phyloP scores from a whole-genome alignment of 1,139 yeast species.

The Citeromyces siamensis region DNA sequence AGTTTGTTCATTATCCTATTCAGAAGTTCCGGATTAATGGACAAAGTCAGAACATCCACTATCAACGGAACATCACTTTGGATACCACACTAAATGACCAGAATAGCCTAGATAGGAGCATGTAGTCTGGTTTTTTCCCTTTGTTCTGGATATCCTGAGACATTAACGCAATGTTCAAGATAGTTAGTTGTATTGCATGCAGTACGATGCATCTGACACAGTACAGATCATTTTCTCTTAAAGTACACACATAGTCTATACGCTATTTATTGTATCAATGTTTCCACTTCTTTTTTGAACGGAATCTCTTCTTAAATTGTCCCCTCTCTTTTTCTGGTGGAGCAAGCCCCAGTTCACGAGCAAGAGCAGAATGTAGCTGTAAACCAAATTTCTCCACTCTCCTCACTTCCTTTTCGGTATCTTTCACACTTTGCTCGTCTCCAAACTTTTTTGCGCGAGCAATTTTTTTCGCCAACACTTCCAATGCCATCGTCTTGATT shows the following conservation, averaged over 20 bases:
- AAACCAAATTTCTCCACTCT: constrained; percentile 83
- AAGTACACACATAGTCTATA: constrained; percentile 2
- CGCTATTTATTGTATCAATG: neutral
- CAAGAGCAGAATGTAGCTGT: constrained; percentile 53
- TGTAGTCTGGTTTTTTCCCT: too few species aligned
- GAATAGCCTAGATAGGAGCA: too few species aligned
- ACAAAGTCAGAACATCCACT: too few species aligned
- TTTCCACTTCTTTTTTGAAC: constrained; percentile 1
- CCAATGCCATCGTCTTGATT: constrained; percentile 56
- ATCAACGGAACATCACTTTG: too few species aligned
- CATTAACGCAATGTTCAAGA: too few species aligned
- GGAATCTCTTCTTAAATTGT: neutral
- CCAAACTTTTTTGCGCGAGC: constrained; percentile 73
- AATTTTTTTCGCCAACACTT: constrained; percentile 53
- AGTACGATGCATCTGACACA: too few species aligned
- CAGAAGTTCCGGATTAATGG: too few species aligned
- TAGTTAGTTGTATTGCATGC: too few species aligned
- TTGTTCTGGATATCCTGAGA: too few species aligned
- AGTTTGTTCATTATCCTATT: too few species aligned
- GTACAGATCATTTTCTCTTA: too few species aligned
- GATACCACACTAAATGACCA: too few species aligned
- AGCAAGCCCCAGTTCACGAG: constrained; percentile 48
- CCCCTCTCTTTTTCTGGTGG: neutral
- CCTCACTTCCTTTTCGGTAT: constrained; percentile 44
- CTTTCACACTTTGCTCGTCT: constrained; percentile 30